Percentiles rank a stretch among this genome's conserved stretches.
phyloP scores from a whole-genome alignment of 2,329 filamentous ascomycete genomes.

The Simplicillium aogashimaense region DNA sequence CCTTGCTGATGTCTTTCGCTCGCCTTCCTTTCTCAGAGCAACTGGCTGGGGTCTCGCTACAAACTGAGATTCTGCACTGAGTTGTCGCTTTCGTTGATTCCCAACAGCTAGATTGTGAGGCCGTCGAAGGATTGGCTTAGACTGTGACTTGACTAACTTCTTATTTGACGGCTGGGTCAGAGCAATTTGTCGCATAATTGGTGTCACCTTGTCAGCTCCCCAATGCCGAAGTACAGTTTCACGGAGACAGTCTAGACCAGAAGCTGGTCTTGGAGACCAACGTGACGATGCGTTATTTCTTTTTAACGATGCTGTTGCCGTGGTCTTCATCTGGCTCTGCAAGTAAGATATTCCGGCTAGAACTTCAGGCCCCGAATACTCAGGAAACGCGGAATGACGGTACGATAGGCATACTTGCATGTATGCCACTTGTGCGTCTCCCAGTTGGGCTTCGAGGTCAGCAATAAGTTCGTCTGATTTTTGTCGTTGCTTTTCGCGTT shows the following conservation, averaged over 20 bases:
- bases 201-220: slow-evolving; percentile 32
- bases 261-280: slow-evolving; percentile 37
- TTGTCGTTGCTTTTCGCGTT: slow-evolving; percentile 18
- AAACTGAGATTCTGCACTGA: too few species aligned
- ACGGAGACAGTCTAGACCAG: slow-evolving; percentile 27
- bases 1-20: too few species aligned
- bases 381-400: slow-evolving; percentile 44
- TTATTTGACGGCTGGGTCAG: too few species aligned
- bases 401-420: slow-evolving; percentile 43
- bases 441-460: slow-evolving; percentile 47
- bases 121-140: too few species aligned
- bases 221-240: slow-evolving; percentile 37
- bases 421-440: slow-evolving; percentile 36
- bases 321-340: slow-evolving; percentile 42
- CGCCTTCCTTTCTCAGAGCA: too few species aligned
- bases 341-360: slow-evolving; percentile 24
- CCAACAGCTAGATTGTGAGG: too few species aligned
- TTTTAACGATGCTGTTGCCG: slow-evolving; percentile 38
- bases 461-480: slow-evolving; percentile 47
- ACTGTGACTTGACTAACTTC: too few species aligned
- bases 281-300: slow-evolving; percentile 35
- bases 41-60: too few species aligned
- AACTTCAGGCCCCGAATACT: slow-evolving; percentile 13
- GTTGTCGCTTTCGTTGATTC: too few species aligned
- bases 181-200: slow-evolving; percentile 23